Percentiles rank a stretch among this genome's conserved stretches.
phyloP scores from a whole-genome alignment of 129 eudicot genomes.

The Heracleum sosnowskyi region DNA sequence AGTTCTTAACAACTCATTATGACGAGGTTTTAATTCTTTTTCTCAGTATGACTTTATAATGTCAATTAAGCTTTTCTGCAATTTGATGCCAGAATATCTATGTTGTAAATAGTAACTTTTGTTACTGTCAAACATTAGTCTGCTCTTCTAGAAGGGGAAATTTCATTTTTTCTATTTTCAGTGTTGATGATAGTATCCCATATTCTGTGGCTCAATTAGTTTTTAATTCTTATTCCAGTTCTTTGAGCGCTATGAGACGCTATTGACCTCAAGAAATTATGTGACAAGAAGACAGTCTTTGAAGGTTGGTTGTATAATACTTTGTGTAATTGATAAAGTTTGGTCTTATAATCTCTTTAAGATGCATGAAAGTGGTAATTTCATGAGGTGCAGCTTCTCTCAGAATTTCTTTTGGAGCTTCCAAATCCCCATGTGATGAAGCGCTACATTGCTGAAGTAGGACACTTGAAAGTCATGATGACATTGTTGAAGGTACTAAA shows the following conservation, averaged over 20 bases:
- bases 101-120: not conserved
- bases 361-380: slow-evolving; percentile 18
- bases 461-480: slow-evolving; percentile 90
- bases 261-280: slow-evolving; percentile 72
- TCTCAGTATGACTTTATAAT: not conserved
- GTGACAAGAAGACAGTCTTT: slow-evolving; percentile 97
- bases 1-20: slow-evolving; percentile 66
- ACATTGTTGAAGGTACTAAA: slow-evolving; percentile 65
- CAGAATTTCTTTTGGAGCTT: slow-evolving; percentile 89
- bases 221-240: slow-evolving; percentile 43
- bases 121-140: not conserved
- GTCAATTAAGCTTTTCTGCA: no score
- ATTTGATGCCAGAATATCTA: not conserved
- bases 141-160: not conserved
- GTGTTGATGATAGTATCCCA: not conserved
- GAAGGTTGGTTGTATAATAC: slow-evolving; percentile 51
- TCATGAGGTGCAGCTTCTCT: slow-evolving; percentile 61
- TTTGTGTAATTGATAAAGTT: not conserved
- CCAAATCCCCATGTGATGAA: slow-evolving; percentile 94
- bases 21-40: slow-evolving; percentile 50
- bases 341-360: not conserved
- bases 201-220: not conserved
- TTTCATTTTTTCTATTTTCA: not conserved
- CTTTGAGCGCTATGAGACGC: slow-evolving; percentile 80
- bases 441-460: slow-evolving; percentile 75